These are phyloP conservation scores for Perkinsus olseni DNA, from an alignment of 169 alveolate species.

Conservation along the genomic window DNA sequence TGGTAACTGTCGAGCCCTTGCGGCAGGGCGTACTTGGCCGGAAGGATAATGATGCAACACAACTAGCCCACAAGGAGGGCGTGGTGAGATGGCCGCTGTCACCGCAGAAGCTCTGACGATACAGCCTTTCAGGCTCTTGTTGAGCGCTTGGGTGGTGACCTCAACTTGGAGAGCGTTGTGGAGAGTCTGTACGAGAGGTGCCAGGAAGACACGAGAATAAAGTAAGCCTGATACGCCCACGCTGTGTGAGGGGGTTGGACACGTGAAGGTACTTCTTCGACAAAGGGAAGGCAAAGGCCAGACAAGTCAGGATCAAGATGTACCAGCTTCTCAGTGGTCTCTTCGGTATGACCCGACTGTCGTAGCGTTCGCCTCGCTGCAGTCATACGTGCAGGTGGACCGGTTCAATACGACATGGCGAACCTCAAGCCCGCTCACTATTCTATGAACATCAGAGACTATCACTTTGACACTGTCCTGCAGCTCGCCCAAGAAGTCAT, in stretches of 20 bases:
- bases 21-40: not conserved
- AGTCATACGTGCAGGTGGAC: not conserved
- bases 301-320: not conserved
- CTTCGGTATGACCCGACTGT: not conserved
- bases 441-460: not conserved
- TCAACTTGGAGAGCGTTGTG: not conserved
- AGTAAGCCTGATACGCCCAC: not conserved
- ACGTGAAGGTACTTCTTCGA: not conserved
- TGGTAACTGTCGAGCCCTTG: not conserved
- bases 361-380: not conserved
- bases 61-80: not conserved
- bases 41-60: not conserved
- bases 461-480: not conserved
- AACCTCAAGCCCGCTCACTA: not conserved
- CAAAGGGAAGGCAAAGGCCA: not conserved
- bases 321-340: not conserved
- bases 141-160: not conserved
- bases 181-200: not conserved
- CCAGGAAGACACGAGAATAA: not conserved
- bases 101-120: not conserved
- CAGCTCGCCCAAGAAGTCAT: not conserved
- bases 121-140: not conserved
- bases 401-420: not conserved
- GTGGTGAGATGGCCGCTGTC: not conserved
- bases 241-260: not conserved